Evolutionary conservation across 2,329 filamentous ascomycete genomes (phyloP).

Genomic region (Fusarium sp.): DNA sequence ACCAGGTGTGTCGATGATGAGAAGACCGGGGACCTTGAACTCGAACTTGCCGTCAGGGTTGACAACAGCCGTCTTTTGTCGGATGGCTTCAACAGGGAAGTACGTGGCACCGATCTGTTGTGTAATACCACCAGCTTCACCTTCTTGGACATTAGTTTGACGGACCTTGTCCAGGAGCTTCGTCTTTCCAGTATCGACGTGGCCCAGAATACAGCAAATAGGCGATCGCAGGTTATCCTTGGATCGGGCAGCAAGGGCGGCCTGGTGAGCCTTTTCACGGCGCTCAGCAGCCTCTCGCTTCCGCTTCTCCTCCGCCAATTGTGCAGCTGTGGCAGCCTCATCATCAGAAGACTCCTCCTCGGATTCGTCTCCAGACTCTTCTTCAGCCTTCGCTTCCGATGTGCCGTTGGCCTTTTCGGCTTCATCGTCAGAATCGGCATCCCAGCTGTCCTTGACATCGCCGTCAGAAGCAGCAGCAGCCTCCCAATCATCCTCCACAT

Average conservation of each 20-base stretch:
- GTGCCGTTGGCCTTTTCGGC: slow-evolving; percentile 64
- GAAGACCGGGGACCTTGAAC: slow-evolving; percentile 95
- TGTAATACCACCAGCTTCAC: slow-evolving; percentile 98
- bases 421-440: slow-evolving; percentile 83
- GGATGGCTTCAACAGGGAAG: slow-evolving; percentile 94
- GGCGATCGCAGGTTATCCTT: slow-evolving; percentile 95
- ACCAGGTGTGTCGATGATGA: slow-evolving; percentile 97
- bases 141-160: slow-evolving; percentile 98
- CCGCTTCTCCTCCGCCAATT: slow-evolving; percentile 76
- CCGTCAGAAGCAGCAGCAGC: slow-evolving; percentile 80
- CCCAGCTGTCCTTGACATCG: slow-evolving; percentile 94
- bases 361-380: slow-evolving; percentile 59
- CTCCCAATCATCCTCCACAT: slow-evolving; percentile 88
- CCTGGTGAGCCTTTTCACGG: slow-evolving; percentile 89
- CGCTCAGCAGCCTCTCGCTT: slow-evolving; percentile 92
- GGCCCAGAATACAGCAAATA: slow-evolving; percentile 99
- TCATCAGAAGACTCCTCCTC: slow-evolving; percentile 76
- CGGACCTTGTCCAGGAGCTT: slow-evolving; percentile 98
- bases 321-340: slow-evolving; percentile 78
- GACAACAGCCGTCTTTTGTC: slow-evolving; percentile 91
- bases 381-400: slow-evolving; percentile 45
- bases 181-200: slow-evolving; percentile 99
- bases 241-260: slow-evolving; percentile 88
- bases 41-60: slow-evolving; percentile 92
- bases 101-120: slow-evolving; percentile 99